Percentiles rank a stretch among this genome's conserved stretches.
Evolutionary conservation across 441 rosid genomes (phyloP).

Genomic region (Euphorbia celastroides): DNA sequence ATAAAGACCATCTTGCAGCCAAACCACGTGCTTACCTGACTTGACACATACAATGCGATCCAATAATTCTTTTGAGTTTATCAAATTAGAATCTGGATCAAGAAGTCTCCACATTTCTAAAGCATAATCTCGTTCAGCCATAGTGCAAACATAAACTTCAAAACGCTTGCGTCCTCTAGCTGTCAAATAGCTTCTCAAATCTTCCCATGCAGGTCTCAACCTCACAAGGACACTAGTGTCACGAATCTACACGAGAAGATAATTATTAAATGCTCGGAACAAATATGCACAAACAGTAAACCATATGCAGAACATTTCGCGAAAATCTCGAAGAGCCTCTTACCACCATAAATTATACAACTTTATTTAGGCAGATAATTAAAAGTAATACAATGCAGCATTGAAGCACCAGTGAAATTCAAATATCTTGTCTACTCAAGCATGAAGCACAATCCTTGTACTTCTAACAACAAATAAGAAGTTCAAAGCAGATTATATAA

Average conservation of each 20-base stretch:
- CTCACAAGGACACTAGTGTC: constrained; percentile 99
- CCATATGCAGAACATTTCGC: background rate
- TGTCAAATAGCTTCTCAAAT: constrained; percentile 82
- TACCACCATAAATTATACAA: background rate
- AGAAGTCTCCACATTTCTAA: constrained; percentile 99
- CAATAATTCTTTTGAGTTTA: constrained; percentile 63
- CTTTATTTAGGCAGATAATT: background rate
- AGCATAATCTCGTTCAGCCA: constrained; percentile 99
- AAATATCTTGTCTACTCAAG: background rate
- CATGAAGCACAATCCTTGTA: background rate
- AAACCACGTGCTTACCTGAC: constrained; percentile 56
- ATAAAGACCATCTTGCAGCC: constrained; percentile 3
- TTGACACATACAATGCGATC: constrained; percentile 93
- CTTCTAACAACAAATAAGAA: background rate
- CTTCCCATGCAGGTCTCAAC: constrained; percentile 99
- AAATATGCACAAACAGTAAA: constrained; percentile 8
- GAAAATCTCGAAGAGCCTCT: background rate
- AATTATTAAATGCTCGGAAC: constrained; percentile 9
- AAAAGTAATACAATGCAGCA: background rate
- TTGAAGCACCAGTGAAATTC: background rate
- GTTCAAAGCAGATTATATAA: constrained; percentile 2
- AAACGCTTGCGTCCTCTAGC: constrained; percentile 98
- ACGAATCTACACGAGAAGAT: constrained; percentile 50
- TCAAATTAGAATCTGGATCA: constrained; percentile 94
- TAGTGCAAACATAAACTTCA: constrained; percentile 99